A percentile compares a stretch with the other conserved stretches of the same genome.
phyloP scores from a whole-genome alignment of 2,329 filamentous ascomycete genomes.

The Whalleya microplaca region DNA sequence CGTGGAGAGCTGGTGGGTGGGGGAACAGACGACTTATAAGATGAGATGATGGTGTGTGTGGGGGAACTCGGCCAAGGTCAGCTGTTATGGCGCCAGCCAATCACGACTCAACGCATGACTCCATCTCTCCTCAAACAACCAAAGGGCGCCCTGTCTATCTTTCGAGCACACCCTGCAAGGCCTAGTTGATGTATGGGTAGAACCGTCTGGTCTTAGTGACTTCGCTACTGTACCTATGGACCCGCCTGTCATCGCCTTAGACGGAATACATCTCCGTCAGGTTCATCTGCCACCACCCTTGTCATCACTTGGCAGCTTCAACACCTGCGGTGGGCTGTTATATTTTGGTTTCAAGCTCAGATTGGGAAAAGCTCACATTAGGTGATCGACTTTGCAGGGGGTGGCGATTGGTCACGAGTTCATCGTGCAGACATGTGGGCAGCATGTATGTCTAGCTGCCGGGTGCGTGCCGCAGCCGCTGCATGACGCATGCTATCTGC shows the following conservation, averaged over 20 bases:
- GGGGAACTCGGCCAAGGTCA: slow-evolving; percentile 38
- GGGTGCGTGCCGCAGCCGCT: slow-evolving; percentile 28
- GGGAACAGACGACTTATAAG: neutral
- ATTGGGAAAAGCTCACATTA: neutral
- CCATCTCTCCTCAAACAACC: slow-evolving; percentile 22
- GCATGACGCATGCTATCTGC: slow-evolving; percentile 29
- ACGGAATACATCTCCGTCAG: neutral
- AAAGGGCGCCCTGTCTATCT: slow-evolving; percentile 14
- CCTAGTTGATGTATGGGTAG: neutral
- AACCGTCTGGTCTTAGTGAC: neutral
- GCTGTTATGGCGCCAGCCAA: slow-evolving; percentile 45
- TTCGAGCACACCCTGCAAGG: neutral
- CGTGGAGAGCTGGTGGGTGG: slow-evolving; percentile 11
- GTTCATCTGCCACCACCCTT: neutral
- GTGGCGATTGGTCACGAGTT: slow-evolving; percentile 25
- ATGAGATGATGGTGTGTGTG: slow-evolving; percentile 17
- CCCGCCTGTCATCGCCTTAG: neutral
- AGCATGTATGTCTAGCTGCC: slow-evolving; percentile 26
- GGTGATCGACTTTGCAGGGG: slow-evolving; percentile 24
- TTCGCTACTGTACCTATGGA: neutral
- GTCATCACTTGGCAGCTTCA: neutral
- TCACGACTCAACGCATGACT: slow-evolving; percentile 31
- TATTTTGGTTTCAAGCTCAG: slow-evolving; percentile 1
- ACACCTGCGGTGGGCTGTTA: neutral
- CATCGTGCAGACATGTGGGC: slow-evolving; percentile 23